Evolutionary conservation across 2,329 filamentous ascomycete genomes (phyloP), one percentile per base, ranked within the genome.

Genomic region (Aurifilum marmelostoma): DNA sequence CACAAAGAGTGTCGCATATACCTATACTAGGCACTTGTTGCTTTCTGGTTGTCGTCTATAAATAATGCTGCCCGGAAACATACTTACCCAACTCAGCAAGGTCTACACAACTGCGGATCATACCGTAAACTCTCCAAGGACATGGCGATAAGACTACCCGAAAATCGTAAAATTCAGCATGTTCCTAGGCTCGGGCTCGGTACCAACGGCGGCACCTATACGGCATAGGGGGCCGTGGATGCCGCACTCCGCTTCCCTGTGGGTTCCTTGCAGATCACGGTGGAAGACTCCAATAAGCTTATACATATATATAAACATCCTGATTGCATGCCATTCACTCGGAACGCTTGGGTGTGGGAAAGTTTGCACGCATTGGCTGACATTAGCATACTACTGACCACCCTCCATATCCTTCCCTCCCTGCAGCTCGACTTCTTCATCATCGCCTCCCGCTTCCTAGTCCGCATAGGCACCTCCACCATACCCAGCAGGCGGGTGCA

Each of bases 401-500:
- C 4, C n/a, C 24, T 16, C 5, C 24, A 12, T 9, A 16, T 52
- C 27, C 14, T 18, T 16, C 5, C 43, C 8, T 34, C 32, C 39
- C 37, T 39, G 21, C n/a, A n/a, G 7, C 27, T 37, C 21, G 32
- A 9, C 29, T 37, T 39, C 32, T 21, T 6, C 27, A n/a, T 37
- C 11, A 2, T 34, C n/a, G 4, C 43, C 21, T 21, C 21, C 14
- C 14, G 39, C 1, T n/a, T 6, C 29, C 50, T 58, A 63, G n/a
- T 29, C 9, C 11, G 66, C 66, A 43, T 60, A 52, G 18, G 32
- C 6, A 14, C 67, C 62, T 18, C 54, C 52, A 43, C 58, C 71
- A 54, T 74, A 77, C 29, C 64, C 66, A 43, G 59, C 52, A 16
- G 75, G 76, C 14, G 75, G 74, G 69, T 77, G 74, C 41, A 74